These are phyloP conservation scores for Talaromyces ruber DNA, from an alignment of 495 filamentous ascomycete genomes.

Conservation along the genomic window DNA sequence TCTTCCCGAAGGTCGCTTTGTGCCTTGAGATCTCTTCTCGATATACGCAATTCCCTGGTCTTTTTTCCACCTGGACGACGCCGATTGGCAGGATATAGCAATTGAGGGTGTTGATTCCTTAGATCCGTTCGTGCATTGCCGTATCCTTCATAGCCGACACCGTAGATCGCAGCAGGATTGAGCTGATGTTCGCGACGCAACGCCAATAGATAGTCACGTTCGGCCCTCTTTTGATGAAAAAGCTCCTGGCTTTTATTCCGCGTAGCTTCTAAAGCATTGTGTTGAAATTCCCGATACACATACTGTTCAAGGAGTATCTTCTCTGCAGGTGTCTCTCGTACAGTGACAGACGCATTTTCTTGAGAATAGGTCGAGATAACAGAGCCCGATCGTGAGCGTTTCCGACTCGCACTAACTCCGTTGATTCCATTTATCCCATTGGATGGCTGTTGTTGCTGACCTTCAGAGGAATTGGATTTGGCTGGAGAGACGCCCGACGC, in stretches of 20 bases:
- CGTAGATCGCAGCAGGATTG: conserved; percentile 58
- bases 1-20: conserved; percentile 89
- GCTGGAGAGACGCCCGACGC: conserved; percentile 33
- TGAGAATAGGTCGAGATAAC: conserved; percentile 20
- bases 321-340: conserved; percentile 33
- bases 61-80: conserved; percentile 66
- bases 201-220: conserved; percentile 43
- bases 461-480: conserved; percentile 20
- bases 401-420: conserved; percentile 38
- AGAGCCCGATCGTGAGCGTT: conserved; percentile 54
- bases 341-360: conserved; percentile 22
- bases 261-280: conserved; percentile 45
- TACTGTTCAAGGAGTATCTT: conserved; percentile 66
- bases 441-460: conserved; percentile 14
- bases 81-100: conserved; percentile 70
- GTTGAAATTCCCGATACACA: conserved; percentile 65
- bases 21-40: conserved; percentile 66
- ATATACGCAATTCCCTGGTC: conserved; percentile 59
- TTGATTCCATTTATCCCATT: conserved; percentile 38
- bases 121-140: conserved; percentile 77
- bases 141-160: conserved; percentile 80
- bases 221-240: conserved; percentile 42
- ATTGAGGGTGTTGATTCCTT: conserved; percentile 37
- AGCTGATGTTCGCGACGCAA: conserved; percentile 38
- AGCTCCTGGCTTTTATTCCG: conserved; percentile 37